Conservation (phyloP, 192 early-diverging fungal genomes). For the Kickxella alabastrina region DNA sequence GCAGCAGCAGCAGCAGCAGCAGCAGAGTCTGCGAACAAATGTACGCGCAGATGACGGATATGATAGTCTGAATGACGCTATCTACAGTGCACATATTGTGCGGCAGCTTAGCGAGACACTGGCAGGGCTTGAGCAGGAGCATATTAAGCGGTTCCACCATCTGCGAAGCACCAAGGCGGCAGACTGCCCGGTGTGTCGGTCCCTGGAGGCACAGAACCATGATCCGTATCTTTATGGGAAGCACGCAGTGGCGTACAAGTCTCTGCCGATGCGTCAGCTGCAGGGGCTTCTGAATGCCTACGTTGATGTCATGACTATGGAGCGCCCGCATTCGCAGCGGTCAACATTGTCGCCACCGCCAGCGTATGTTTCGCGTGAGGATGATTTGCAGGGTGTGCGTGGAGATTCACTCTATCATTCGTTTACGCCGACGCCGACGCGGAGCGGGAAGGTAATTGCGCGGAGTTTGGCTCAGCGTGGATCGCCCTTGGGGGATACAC, state of each 20-base stretch:
- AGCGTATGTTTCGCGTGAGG: neutral
- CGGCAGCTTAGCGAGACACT: conserved; percentile 35
- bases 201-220: conserved; percentile 41
- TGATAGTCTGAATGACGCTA: neutral
- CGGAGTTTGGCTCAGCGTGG: neutral
- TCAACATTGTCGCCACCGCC: neutral
- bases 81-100: conserved; percentile 14
- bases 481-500: neutral
- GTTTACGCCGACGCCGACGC: conserved; percentile 21
- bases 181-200: conserved; percentile 24
- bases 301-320: conserved; percentile 27
- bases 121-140: conserved; percentile 43
- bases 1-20: conserved; percentile 4
- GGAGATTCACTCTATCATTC: conserved; percentile 7
- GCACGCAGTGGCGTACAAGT: conserved; percentile 33
- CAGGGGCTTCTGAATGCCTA: conserved; percentile 44
- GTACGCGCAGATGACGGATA: neutral
- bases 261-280: conserved; percentile 35
- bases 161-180: neutral
- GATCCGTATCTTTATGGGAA: conserved; percentile 46
- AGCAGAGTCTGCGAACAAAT: neutral
- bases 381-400: neutral
- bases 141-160: conserved; percentile 25
- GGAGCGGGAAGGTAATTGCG: neutral
- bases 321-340: neutral